Conservation (phyloP, 2,329 filamentous ascomycete species). For the Rhynchosporium agropyri region DNA sequence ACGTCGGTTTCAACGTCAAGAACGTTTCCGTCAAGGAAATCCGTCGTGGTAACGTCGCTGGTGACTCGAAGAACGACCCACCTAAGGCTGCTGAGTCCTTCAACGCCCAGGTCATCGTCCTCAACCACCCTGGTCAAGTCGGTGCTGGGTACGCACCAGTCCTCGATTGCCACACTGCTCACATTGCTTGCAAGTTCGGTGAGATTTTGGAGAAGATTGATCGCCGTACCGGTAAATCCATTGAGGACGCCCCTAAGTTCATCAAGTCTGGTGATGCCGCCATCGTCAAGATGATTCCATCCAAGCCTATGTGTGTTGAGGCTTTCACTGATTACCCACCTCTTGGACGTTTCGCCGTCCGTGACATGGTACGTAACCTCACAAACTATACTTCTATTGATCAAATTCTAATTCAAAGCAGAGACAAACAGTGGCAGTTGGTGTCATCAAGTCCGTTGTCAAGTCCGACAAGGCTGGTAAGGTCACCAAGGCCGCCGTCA, state of each 20-base stretch:
- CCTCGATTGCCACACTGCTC: conserved; percentile 99
- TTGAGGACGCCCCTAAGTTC: conserved; percentile 94
- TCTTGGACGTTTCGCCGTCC: conserved; percentile 99
- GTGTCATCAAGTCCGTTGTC: conserved; percentile 85
- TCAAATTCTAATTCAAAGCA: too few species aligned
- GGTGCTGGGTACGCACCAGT: conserved; percentile 99
- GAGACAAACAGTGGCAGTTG: conserved; percentile 73
- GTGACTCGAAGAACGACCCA: conserved; percentile 99
- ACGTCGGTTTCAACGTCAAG: conserved; percentile 99
- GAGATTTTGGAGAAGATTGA: conserved; percentile 99
- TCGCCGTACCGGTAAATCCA: conserved; percentile 98
- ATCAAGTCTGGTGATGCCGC: conserved; percentile 99
- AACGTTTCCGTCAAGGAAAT: conserved; percentile 99
- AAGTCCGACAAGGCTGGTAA: conserved; percentile 41
- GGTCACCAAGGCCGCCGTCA: conserved; percentile 40
- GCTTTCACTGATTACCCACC: conserved; percentile 99
- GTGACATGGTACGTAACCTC: conserved; percentile 77
- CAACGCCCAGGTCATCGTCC: conserved; percentile 99
- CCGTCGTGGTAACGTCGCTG: conserved; percentile 98
- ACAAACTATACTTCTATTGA: too few species aligned
- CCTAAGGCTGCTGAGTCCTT: conserved; percentile 86
- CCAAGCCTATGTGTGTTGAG: conserved; percentile 99
- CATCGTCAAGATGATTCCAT: conserved; percentile 99
- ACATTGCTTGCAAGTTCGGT: conserved; percentile 99
- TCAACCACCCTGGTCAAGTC: conserved; percentile 99